Base-by-base conservation (phyloP, 129 eudicot genomes). In the Artemisia tridentata region DNA sequence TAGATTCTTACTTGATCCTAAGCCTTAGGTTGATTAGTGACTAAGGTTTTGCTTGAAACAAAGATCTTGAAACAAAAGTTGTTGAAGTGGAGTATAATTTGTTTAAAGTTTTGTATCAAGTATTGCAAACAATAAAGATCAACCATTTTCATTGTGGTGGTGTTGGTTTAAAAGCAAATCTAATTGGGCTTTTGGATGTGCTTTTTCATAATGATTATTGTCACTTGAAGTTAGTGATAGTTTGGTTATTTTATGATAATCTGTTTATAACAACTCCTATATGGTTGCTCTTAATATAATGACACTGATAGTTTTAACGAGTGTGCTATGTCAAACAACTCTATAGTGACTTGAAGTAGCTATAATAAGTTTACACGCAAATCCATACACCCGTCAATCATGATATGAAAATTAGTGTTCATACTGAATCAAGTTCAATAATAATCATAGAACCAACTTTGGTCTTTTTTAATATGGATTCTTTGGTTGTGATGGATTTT, bases 401-500 rank as follows among this genome's bases (percentile, higher is more conserved):
- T 68, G 16, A 49, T 68, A 13, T 50, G 47, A 50, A 68, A 68
- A 21, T 20, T 25, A 5, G 4, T 53, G 41, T 65, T 65, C 38
- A 65, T 47, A 47, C 12, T 11, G 29, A 38, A 41, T 64, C 19
- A 27, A 18, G n/a, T 65, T 65, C 14, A 19, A 3, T 19, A 11
- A 43, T n/a, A 43, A 64, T 45, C 53, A 19, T 19, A 12, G 57
- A 66, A 47, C 71, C 38, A 49, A 20, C 4, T 48, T 71, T 21
- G 9, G 13, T 15, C 11, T 31, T 27, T 60, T 20, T 7, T 5
- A 2, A 18, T 11, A 65, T 65, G 12, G 20, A 47, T 31, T 11
- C 16, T 10, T 34, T 13, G 52, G 67, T n/a, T 50, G 38, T 68
- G 18, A 48, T 73, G 75, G 79, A 67, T 53, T 68, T 60, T 72